Evolutionary conservation across 345 rosid genomes (phyloP).

Genomic region (Gossypium australe): DNA sequence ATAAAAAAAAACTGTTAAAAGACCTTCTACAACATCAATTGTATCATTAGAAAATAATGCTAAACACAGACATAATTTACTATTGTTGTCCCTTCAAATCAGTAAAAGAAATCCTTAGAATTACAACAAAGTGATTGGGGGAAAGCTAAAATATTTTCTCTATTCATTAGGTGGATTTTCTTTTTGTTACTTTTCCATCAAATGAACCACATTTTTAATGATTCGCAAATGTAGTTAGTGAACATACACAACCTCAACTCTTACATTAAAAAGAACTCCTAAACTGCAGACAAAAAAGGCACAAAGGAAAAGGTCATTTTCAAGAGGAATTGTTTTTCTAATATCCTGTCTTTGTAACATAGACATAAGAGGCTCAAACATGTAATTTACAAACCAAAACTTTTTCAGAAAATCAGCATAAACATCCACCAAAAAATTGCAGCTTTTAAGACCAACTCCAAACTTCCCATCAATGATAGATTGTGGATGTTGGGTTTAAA

Average conservation of each 20-base stretch:
- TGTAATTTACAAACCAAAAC: neutral
- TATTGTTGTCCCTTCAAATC: neutral
- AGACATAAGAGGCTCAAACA: neutral
- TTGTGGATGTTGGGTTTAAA: neutral
- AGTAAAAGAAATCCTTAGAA: neutral
- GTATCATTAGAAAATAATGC: neutral
- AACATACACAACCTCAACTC: neutral
- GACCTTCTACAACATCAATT: neutral
- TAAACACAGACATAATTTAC: neutral
- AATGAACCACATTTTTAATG: neutral
- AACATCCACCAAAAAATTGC: neutral
- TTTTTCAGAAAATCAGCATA: neutral
- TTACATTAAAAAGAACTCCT: neutral
- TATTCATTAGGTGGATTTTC: neutral
- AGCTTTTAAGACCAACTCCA: neutral
- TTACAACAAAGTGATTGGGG: neutral
- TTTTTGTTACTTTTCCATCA: neutral
- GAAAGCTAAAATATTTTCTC: neutral
- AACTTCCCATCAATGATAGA: neutral
- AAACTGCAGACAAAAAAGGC: neutral
- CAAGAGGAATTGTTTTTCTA: neutral
- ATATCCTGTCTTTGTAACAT: neutral
- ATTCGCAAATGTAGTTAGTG: neutral
- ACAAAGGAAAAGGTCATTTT: neutral
- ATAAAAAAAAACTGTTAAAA: neutral